Evolutionary conservation across 805 yeast genomes (phyloP).

Genomic region (Schwanniomyces yamadae): DNA sequence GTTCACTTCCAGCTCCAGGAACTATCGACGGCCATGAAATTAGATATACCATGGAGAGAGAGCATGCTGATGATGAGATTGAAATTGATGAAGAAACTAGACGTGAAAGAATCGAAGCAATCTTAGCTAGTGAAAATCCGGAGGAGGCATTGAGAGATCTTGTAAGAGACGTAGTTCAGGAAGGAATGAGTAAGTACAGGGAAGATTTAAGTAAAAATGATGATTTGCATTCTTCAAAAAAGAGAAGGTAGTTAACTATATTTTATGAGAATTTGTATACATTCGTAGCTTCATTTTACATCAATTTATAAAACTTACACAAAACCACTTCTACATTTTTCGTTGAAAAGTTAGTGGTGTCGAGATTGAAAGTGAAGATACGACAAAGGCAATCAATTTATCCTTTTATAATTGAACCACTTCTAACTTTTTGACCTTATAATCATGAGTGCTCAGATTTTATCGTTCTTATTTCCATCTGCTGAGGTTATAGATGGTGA

Average conservation of each 20-base stretch:
- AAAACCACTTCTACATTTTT: not conserved
- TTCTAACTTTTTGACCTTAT: too few species aligned
- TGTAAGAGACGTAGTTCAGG: slow-evolving; percentile 63
- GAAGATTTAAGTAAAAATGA: slow-evolving; percentile 21
- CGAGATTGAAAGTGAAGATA: not conserved
- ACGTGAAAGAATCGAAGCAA: slow-evolving; percentile 63
- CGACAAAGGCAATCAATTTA: slow-evolving; percentile 4
- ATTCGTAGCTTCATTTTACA: slow-evolving; percentile 1
- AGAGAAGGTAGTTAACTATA: slow-evolving; percentile 22
- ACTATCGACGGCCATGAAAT: slow-evolving; percentile 48
- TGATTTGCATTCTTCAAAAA: slow-evolving; percentile 25
- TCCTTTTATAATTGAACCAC: too few species aligned
- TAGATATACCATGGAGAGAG: slow-evolving; percentile 53
- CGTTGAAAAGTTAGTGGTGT: slow-evolving; percentile 1
- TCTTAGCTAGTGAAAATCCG: slow-evolving; percentile 76
- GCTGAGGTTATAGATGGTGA: too few species aligned
- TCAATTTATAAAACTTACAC: slow-evolving; percentile 1
- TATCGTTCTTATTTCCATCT: too few species aligned
- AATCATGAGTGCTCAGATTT: too few species aligned
- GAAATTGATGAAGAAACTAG: slow-evolving; percentile 50
- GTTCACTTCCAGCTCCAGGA: slow-evolving; percentile 37
- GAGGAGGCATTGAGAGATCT: slow-evolving; percentile 73
- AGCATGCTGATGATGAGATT: slow-evolving; percentile 35
- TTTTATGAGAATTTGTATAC: not conserved
- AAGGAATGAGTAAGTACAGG: slow-evolving; percentile 42